These are phyloP conservation scores for Lepidium aucheri DNA, from an alignment of 345 rosid species.

Conservation along the genomic window DNA sequence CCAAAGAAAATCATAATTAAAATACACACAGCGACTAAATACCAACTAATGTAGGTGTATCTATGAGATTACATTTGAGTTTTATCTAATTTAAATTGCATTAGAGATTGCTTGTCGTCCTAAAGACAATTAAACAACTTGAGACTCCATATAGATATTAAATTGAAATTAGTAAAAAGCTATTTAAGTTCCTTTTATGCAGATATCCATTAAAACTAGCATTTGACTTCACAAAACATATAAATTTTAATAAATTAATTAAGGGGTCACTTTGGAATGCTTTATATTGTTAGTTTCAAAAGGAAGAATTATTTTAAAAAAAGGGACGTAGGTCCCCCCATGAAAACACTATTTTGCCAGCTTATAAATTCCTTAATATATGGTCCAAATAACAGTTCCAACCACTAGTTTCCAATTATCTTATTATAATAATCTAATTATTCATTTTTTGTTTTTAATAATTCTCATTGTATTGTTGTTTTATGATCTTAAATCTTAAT, in stretches of 20 bases:
- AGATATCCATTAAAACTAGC: constrained; percentile 7
- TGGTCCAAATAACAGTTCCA: constrained; percentile 27
- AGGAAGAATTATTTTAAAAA: constrained; percentile 19
- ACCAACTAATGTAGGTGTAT: no score
- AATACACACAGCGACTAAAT: no score
- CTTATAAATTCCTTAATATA: constrained; percentile 22
- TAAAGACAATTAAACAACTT: background rate
- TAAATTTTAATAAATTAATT: background rate
- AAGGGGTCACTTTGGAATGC: background rate
- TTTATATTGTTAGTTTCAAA: constrained; percentile 14
- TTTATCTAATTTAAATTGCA: background rate
- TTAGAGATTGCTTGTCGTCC: background rate
- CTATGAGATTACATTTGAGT: no score
- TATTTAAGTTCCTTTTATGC: background rate
- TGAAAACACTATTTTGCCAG: constrained; percentile 19
- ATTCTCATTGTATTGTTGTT: background rate
- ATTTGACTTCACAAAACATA: constrained; percentile 15
- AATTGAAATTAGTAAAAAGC: background rate
- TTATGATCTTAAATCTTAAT: background rate
- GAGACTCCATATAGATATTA: background rate
- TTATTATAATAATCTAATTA: background rate
- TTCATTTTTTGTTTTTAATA: background rate
- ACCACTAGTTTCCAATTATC: constrained; percentile 18
- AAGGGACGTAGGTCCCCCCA: constrained; percentile 17
- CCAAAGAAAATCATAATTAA: no score